Base-by-base conservation (phyloP, 352 stramenopile species). In the Halophytophthora batemanensis region DNA sequence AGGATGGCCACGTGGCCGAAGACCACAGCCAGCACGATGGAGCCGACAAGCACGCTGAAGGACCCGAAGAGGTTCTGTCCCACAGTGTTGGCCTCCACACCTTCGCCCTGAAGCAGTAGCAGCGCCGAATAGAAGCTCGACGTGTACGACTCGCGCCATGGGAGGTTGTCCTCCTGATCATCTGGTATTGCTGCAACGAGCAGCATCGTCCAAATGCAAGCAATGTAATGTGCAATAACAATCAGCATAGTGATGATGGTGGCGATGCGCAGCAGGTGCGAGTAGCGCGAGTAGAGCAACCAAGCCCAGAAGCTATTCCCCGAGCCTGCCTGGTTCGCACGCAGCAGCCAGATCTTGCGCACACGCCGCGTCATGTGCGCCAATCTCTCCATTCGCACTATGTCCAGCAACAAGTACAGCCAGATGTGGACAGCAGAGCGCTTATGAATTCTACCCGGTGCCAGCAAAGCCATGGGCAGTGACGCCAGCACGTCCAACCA, bases 1-100 rank as follows among this genome's bases (percentile, higher is more conserved):
- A 82, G 61, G 6, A 89, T 69, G 2, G 62, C 69, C 8, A 91
- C 77, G 41, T 87, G 34, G 15, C 75, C 77, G 31, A 87, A 89
- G 3, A 89, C 56, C 13, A 87, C 66, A 7, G 76, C 78, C 1
- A 91, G 53, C 1, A 79, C 39, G 35, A 91, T 53, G 0, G 78
- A 79, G 4, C 78, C 76, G 2, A 82, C 4, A 0, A 91, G 61
- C 5, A 81, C 53, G 4, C 56, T 63, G 8, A 86, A 38, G 0
- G 67, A 66, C 0, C 61, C 65, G 38, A 87, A 86, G 0, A 80
- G 8, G 36, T 69, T 71, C 34, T 88, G 69, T 0, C 13, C 39
- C 0, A 53, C 36, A 2, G 50, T 69, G 15, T 59, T 52, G 0
- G 65, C 54, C 1, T 40, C 23, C 8, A 86, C 48, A 1, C 73